A percentile compares a stretch with the other conserved stretches of the same genome.
phyloP scores from a whole-genome alignment of 225 moss, liverwort and hornwort species.

The Antitrichia curtipendula region DNA sequence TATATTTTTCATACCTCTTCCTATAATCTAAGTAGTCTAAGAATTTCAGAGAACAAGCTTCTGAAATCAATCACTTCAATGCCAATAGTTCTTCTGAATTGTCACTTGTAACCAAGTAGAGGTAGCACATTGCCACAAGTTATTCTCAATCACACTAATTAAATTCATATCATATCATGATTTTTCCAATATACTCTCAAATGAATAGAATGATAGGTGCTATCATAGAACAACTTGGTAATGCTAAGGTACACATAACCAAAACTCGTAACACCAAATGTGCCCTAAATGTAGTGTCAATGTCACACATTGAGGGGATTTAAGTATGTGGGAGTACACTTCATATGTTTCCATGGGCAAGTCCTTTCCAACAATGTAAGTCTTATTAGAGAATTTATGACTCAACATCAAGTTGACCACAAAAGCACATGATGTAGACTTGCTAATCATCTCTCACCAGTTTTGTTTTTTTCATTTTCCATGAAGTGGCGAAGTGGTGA shows the following conservation, averaged over 20 bases:
- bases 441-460: not conserved
- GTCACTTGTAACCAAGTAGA: not conserved
- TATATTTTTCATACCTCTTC: not conserved
- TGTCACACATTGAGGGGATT: no score
- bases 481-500: no score
- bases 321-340: no score
- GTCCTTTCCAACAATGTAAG: not conserved
- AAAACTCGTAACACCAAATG: no score
- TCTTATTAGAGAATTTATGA: not conserved
- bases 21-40: no score
- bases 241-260: not conserved
- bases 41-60: not conserved
- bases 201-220: not conserved
- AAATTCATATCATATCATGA: not conserved
- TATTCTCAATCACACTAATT: not conserved
- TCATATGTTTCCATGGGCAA: no score
- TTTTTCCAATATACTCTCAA: no score
- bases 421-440: no score
- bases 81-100: not conserved
- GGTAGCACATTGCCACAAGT: no score
- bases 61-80: not conserved
- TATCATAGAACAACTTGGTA: not conserved
- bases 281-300: no score
- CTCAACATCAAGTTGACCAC: accelerated
- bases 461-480: no score